Conservation (phyloP, 139 green algal species). For the Tetradesmus lagerheimii region DNA sequence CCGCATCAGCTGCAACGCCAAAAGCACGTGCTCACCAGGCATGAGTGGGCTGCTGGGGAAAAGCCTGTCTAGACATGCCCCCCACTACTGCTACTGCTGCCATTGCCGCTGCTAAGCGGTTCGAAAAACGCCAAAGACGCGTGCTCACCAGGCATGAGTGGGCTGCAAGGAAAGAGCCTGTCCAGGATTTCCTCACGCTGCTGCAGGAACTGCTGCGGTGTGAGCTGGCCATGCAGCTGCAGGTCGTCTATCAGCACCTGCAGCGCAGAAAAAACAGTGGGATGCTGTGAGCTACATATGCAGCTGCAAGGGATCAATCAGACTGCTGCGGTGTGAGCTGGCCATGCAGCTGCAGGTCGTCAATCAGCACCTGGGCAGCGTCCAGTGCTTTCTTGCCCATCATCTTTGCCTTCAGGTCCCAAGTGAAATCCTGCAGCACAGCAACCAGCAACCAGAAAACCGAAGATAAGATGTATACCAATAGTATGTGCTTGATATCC, state of each 20-base stretch:
- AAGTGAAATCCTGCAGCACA: conserved; percentile 76
- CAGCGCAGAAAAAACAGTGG: too few species aligned
- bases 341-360: conserved; percentile 67
- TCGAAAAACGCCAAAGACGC: too few species aligned
- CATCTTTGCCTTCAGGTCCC: conserved; percentile 80
- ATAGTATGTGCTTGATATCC: too few species aligned
- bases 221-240: conserved; percentile 66
- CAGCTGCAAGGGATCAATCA: conserved; percentile 69
- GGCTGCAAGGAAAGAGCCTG: conserved; percentile 73
- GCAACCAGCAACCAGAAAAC: not conserved
- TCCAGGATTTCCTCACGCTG: conserved; percentile 79
- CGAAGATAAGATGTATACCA: too few species aligned
- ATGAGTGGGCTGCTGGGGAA: conserved; percentile 80
- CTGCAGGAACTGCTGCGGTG: conserved; percentile 66
- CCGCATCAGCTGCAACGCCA: too few species aligned
- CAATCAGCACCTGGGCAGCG: conserved; percentile 66
- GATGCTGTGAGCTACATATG: conserved; percentile 51
- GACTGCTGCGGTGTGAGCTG: conserved; percentile 64
- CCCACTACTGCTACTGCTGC: too few species aligned
- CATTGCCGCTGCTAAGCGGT: too few species aligned
- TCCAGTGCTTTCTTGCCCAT: conserved; percentile 86
- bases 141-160: conserved; percentile 80
- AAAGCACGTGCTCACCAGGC: too few species aligned
- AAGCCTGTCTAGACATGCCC: too few species aligned
- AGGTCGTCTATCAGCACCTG: conserved; percentile 64